Conservation (phyloP, 2,329 filamentous ascomycete genomes). For the Fusarium marasasianum region DNA sequence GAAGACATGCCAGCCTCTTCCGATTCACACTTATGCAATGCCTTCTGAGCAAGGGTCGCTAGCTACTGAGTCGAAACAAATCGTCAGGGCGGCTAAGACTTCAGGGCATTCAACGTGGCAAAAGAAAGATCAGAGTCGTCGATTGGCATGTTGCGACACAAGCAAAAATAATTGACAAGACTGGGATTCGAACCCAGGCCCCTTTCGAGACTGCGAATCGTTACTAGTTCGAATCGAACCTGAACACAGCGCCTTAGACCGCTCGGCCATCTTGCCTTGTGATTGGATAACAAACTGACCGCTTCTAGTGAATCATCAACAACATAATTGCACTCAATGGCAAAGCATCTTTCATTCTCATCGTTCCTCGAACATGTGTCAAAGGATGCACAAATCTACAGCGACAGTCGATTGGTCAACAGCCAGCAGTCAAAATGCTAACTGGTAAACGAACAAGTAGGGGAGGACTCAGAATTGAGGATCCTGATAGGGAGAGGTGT, state of each 20-base stretch:
- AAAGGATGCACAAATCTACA: not conserved
- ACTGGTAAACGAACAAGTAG: not conserved
- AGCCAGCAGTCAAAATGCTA: not conserved
- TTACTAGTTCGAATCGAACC: slow-evolving; percentile 2
- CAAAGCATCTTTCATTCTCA: not conserved
- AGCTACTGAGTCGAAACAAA: no score
- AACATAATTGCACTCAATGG: fast-evolving
- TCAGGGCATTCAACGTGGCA: not conserved
- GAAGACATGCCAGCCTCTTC: not conserved
- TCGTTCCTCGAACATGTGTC: no score
- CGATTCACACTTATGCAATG: not conserved
- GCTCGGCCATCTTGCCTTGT: slow-evolving; percentile 6
- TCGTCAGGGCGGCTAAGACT: not conserved
- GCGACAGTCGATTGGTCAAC: not conserved
- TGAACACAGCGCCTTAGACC: slow-evolving; percentile 9
- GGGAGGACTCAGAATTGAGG: not conserved
- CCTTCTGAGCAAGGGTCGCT: not conserved
- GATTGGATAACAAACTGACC: not conserved
- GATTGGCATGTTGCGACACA: fast-evolving
- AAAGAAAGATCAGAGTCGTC: not conserved
- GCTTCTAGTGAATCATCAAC: fast-evolving
- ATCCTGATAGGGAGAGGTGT: not conserved
- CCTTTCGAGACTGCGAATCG: slow-evolving; percentile 9
- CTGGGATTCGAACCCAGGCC: slow-evolving; percentile 10
- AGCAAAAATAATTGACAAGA: not conserved